Evolutionary conservation across 352 stramenopile species (phyloP), one percentile per base, ranked within the genome.

Genomic region (Phytopythium vexans): DNA sequence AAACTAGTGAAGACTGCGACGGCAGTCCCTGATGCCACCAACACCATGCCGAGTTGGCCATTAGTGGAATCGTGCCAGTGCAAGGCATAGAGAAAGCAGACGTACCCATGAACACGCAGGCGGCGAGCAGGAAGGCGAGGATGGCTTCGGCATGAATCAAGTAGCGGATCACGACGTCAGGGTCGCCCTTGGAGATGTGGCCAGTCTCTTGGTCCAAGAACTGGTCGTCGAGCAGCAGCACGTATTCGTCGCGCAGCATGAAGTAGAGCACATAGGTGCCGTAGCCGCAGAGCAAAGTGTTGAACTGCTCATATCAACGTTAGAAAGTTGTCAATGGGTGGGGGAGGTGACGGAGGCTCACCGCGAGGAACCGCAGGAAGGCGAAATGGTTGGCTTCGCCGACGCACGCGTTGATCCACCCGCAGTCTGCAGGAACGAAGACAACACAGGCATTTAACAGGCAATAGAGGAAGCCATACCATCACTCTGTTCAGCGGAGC

Each of bases 371-470:
- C 32, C 62, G 64, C 16, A 89, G 50, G 43, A 89, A 89, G 2
- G 58, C 42, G 4, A 60, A 31, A 58, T 90, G 66, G 53, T 90
- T 90, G 11, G 62, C 58, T 54, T 89, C 79, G 12, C 79, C 79
- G 41, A 89, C 67, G 60, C 79, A 89, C 10, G 64, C 50, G 54
- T 89, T 88, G 27, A 89, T 62, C 76, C 76, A 89, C 8, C 79
- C 65, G 15, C 73, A 85, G 50, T 82, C 65, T 78, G 48, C 3
- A 33, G 33, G 8, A 14, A 1, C 6, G 7, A 14, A 16, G 1
- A 48, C 15, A 27, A 46, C 32, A 54, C 38, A 47, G 27, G 45
- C 49, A 56, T 47, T 36, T 45, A 38, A 48, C 40, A 57, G 21
- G 21, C 21, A 27, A 27, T 27, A 27, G 21, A 27, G 21, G 21